Base-by-base conservation (phyloP, 352 stramenopile genomes). In the Phytophthora meadii region DNA sequence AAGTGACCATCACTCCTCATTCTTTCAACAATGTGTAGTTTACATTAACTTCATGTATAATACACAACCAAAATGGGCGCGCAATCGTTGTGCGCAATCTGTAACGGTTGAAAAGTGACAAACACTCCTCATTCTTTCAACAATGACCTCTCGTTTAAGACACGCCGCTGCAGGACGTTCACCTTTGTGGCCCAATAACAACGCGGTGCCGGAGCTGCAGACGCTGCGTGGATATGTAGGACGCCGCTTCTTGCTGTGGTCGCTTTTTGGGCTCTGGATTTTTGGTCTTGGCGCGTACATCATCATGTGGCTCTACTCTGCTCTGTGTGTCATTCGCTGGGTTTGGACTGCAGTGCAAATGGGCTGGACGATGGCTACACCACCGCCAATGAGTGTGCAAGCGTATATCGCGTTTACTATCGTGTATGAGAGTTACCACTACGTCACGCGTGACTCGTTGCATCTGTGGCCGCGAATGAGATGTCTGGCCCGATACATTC, bases 401-500 rank as follows among this genome's bases (percentile, higher is more conserved):
- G 32, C 55, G 2, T 88, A 79, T 54, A 19, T 83, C 12, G 45
- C 53, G 10, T 61, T 65, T 45, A 76, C 86, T 14, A 52, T 32
- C 37, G 39, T 82, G 8, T 90, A 87, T 52, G 76, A 80, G 49
- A 64, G 68, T 41, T 84, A 84, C 51, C 73, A 79, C 52, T 62
- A 56, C 27, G 25, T 77, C 41, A 68, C 36, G 6, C 76, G 71
- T 24, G 54, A 48, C 25, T 64, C 53, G 22, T 54, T 63, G 46
- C 66, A 77, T 49, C 42, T 74, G 50, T 90, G 81, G 81, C 76
- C 76, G 4, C 52, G 67, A 8, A 71, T 84, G 51, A 65, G 82
- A 24, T 39, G 66, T 34, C 30, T 63, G 2, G 67, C 82, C 3
- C 76, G 87, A 17, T 68, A 72, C 32, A 61, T 77, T 15, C 51